Base-by-base conservation (phyloP, 768 basidiomycete species). In the Psilocybe tampanensis region DNA sequence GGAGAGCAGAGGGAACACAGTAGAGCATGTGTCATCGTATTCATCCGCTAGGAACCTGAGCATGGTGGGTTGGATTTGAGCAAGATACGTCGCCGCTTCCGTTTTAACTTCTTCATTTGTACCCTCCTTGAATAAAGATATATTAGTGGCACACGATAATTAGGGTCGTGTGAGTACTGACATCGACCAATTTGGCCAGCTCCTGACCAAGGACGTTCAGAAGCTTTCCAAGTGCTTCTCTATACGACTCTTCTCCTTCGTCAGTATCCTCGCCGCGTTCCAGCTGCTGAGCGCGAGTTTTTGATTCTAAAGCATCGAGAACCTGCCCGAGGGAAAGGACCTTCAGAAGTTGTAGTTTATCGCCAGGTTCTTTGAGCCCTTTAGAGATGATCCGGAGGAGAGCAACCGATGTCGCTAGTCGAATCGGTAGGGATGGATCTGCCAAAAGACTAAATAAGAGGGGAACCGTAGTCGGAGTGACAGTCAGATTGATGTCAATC, bases 401-500 rank as follows among this genome's bases (percentile, higher is more conserved):
- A 2, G 94, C 83, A n/a, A 80, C 82, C 18, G 88, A 89, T 2
- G 95, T 86, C 1, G 94, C 89, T 26, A 95, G 75, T 26, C 94
- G 90, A 64, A 98, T 87, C 2, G 89, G 81, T 24, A 94, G 71
- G 11, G 88, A 87, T 0, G 83, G 74, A 66, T 95, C 90, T 15
- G 88, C 88, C 36, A 98, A 82, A 39, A 97, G 80, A 34, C 80
- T 84, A 69, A 95, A 94, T 43, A 97, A 80, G 33, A 98, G 76
- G 5, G 90, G 87, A 32, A 98, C 85, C 2, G 95, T 94, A 13
- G 82, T 84, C 12, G 91, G 92, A 1, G 95, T 98, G 57, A 99
- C 90, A 12, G 97, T 95, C 60, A 98, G 77, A 66, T 94, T 94
- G 63, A 99, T 95, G 67, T 99, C 97, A 63, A 98, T 90, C 97